Base-by-base conservation (phyloP, 129 eudicot species). In the Erigeron canadensis region DNA sequence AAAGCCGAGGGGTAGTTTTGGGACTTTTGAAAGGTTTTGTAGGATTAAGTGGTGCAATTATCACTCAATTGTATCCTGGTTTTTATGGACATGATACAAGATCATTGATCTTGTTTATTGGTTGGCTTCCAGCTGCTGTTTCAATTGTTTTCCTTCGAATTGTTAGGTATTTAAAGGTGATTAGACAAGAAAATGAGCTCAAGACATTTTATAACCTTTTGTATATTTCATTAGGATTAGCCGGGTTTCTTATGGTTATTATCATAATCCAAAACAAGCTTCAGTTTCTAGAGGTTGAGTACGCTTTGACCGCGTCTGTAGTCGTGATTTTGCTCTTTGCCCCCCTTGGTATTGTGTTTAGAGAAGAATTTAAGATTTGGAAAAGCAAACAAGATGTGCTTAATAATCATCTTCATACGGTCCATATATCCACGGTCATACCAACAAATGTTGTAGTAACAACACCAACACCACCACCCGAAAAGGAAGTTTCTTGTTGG, bases 11-110 rank as follows among this genome's bases (percentile, higher is more conserved):
- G 9, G 77, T 88, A 18, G 96, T 91, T 0, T 69, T 91, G 16
- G 97, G 97, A 0, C 77, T 91, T 13, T 69, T 91, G 34, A 91
- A 86, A 69, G 97, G 97, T 1, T 91, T 84, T 77, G 95, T 87
- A 0, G 97, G 97, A 7, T 53, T 88, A 28, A 91, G 96, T 78
- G 96, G 97, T 7, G 96, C 97, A 0, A 91, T 91, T 4, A 81
- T 88, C 4, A 86, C 96, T 2, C 97, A 88, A 47, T 60, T 91
- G 4, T 91, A 72, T 41, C 84, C 65, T 72, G 94, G 94, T 0
- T 47, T 88, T 38, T 86, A 91, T 22, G 94, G 87, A 1, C 41
- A 80, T n/a, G 76, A 88, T 43, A 10, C 87, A 0, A 83, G 79
- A 73, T 78, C 86, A 1, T 44, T 91, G 4, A 91, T 91, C 19